These are phyloP conservation scores for Zygosaccharomyces siamensis DNA, from an alignment of 805 yeast genomes.

Conservation along the genomic window DNA sequence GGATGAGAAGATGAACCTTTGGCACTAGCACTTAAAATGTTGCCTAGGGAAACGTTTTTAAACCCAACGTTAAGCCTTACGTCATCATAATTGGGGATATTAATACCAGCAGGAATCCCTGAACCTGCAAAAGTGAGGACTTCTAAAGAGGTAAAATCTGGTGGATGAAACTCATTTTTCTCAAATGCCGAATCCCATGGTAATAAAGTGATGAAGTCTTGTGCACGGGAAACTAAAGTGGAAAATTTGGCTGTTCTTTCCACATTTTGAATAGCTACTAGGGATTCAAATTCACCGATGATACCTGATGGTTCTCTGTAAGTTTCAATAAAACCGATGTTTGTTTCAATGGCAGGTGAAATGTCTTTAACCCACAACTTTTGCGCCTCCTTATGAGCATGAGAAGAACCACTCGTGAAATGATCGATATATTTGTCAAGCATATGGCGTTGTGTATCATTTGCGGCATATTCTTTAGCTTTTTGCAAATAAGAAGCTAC, in stretches of 20 bases:
- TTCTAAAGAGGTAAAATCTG: slow-evolving; percentile 87
- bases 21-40: slow-evolving; percentile 72
- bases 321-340: slow-evolving; percentile 88
- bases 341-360: slow-evolving; percentile 73
- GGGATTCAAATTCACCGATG: slow-evolving; percentile 90
- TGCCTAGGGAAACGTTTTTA: slow-evolving; percentile 85
- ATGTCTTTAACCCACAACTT: slow-evolving; percentile 83
- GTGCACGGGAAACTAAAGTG: slow-evolving; percentile 61
- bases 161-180: slow-evolving; percentile 83
- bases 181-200: slow-evolving; percentile 80
- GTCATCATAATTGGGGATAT: slow-evolving; percentile 89
- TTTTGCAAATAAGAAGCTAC: slow-evolving; percentile 51
- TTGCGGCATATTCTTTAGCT: slow-evolving; percentile 64
- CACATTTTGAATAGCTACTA: slow-evolving; percentile 85
- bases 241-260: slow-evolving; percentile 80
- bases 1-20: slow-evolving; percentile 47
- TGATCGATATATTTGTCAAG: slow-evolving; percentile 60
- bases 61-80: slow-evolving; percentile 79
- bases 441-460: slow-evolving; percentile 66
- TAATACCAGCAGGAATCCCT: slow-evolving; percentile 90
- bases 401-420: slow-evolving; percentile 76
- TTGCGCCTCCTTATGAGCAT: slow-evolving; percentile 81
- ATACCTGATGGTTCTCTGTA: slow-evolving; percentile 90
- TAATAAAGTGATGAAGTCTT: slow-evolving; percentile 54
- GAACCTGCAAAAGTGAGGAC: slow-evolving; percentile 85